Evolutionary conservation across 441 rosid genomes (phyloP).

Genomic region (Erysimum cheiri): DNA sequence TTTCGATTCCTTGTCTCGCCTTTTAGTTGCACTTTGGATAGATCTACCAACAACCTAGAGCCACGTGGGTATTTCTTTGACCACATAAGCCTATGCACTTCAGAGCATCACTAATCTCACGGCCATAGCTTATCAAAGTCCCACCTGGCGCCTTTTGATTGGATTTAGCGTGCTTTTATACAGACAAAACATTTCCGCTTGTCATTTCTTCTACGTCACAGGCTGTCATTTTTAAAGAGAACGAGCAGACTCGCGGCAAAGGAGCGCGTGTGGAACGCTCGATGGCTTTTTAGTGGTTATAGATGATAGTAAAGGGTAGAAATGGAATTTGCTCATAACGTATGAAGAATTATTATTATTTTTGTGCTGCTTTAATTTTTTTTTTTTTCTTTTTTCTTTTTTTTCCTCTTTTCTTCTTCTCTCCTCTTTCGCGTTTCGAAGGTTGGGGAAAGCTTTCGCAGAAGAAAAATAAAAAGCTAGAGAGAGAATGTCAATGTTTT

Average conservation of each 20-base stretch:
- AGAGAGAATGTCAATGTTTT: constrained; percentile 48
- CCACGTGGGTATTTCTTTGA: constrained; percentile 39
- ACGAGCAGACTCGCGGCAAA: constrained; percentile 21
- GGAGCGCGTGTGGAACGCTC: constrained; percentile 40
- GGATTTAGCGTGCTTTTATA: neutral
- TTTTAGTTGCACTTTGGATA: constrained; percentile 14
- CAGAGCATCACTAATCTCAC: constrained; percentile 23
- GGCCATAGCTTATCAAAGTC: neutral
- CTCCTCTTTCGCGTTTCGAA: constrained; percentile 45
- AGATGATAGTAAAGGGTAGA: constrained; percentile 29
- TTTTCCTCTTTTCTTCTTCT: constrained; percentile 1
- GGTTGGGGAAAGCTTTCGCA: constrained; percentile 52
- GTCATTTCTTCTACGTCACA: constrained; percentile 34
- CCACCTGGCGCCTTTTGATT: constrained; percentile 17
- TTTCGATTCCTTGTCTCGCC: constrained; percentile 33
- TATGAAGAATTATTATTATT: constrained; percentile 25
- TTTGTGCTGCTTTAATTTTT: constrained; percentile 17
- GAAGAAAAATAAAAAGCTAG: constrained; percentile 44
- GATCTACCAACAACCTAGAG: constrained; percentile 26
- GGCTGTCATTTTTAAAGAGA: constrained; percentile 31
- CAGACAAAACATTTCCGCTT: constrained; percentile 9
- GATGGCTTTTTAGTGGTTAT: constrained; percentile 45
- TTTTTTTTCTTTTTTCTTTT: constrained; percentile 1
- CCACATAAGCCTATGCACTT: constrained; percentile 32
- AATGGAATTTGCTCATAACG: constrained; percentile 19